These are phyloP conservation scores for Flaveria linearis DNA, from an alignment of 129 eudicot species.

Conservation along the genomic window DNA sequence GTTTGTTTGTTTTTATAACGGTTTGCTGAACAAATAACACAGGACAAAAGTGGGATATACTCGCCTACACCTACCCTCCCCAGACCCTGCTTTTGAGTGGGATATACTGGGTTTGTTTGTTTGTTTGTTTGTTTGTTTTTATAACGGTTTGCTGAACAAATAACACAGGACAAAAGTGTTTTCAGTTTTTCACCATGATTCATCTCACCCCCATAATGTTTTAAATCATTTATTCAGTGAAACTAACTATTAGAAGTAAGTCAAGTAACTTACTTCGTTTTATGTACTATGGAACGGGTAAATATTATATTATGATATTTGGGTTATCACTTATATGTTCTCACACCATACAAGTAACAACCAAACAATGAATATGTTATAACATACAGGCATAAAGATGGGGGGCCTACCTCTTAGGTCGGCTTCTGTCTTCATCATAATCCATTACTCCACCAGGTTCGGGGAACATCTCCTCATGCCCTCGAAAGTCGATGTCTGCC, in stretches of 20 bases:
- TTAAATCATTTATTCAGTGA: neutral
- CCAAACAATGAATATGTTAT: neutral
- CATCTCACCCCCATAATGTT: neutral
- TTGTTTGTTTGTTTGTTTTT: too few species aligned
- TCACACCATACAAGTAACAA: neutral
- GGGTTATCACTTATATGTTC: neutral
- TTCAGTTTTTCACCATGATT: neutral
- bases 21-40: too few species aligned
- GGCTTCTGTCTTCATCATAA: slow-evolving; percentile 47
- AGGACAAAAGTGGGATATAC: too few species aligned
- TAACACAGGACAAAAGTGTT: neutral
- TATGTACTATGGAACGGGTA: neutral
- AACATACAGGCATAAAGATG: slow-evolving; percentile 17
- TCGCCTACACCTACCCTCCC: too few species aligned
- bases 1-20: too few species aligned
- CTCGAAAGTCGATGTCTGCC: slow-evolving; percentile 78
- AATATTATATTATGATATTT: neutral
- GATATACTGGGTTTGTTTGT: too few species aligned
- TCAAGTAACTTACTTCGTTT: neutral
- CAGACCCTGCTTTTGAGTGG: too few species aligned
- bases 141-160: neutral
- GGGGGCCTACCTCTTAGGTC: slow-evolving; percentile 35
- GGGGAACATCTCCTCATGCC: slow-evolving; percentile 79
- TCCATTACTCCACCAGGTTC: slow-evolving; percentile 91
- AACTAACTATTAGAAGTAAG: neutral